phyloP scores from a whole-genome alignment of 2,329 filamentous ascomycete genomes.

The Trichophyton simii region DNA sequence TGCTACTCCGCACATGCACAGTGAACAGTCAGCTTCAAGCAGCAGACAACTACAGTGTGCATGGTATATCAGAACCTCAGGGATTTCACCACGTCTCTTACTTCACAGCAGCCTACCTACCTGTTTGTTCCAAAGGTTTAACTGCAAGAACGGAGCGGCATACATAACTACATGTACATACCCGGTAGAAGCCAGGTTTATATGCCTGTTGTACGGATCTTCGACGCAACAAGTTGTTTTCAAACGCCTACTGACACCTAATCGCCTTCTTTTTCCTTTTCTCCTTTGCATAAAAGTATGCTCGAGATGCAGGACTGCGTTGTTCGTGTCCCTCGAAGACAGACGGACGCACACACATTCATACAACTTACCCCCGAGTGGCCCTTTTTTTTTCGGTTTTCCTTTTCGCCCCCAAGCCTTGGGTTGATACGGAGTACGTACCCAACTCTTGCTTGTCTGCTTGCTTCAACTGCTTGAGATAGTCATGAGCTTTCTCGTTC shows the following conservation, averaged over 20 bases:
- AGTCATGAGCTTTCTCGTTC: not conserved
- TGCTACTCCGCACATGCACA: not conserved
- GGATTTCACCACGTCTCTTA: not conserved
- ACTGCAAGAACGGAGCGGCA: not conserved
- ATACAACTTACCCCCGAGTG: no score
- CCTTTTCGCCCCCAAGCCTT: not conserved
- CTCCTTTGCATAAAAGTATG: not conserved
- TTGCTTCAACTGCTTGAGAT: not conserved
- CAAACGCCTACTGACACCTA: not conserved
- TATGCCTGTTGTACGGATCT: not conserved
- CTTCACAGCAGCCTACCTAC: not conserved
- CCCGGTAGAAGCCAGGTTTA: not conserved
- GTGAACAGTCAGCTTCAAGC: not conserved
- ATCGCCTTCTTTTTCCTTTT: not conserved
- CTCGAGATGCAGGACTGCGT: not conserved
- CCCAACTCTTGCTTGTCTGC: not conserved
- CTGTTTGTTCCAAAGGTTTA: not conserved
- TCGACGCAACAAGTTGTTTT: not conserved
- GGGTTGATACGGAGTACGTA: not conserved
- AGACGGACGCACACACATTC: not conserved
- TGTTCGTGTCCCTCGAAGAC: not conserved
- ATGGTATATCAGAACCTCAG: not conserved
- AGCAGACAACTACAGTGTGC: not conserved
- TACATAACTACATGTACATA: not conserved
- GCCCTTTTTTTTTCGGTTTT: not conserved